Evolutionary conservation across 306 rosid species (phyloP).

Genomic region (Cucurbita maxima): DNA sequence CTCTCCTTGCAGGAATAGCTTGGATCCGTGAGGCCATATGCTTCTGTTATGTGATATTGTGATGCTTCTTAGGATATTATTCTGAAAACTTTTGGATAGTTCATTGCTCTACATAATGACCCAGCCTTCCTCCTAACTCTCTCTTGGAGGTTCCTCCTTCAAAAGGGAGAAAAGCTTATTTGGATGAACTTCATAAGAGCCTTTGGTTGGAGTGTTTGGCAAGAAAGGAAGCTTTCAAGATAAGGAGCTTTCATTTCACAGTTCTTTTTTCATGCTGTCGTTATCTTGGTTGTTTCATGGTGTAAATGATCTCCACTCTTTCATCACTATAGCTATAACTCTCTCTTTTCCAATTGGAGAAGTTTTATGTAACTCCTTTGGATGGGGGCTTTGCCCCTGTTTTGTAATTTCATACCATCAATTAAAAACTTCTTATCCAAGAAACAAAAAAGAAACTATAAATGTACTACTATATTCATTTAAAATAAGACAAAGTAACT

Average conservation of each 20-base stretch:
- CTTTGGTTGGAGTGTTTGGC: not conserved
- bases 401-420: not conserved
- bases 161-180: not conserved
- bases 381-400: not conserved
- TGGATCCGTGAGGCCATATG: not conserved
- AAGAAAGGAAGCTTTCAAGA: not conserved
- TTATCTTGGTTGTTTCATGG: not conserved
- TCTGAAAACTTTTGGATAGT: not conserved
- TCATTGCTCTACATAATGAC: not conserved
- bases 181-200: not conserved
- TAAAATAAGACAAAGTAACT: constrained; percentile 10
- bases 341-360: not conserved
- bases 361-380: not conserved
- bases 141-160: not conserved
- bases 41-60: not conserved
- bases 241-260: not conserved
- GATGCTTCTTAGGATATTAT: not conserved
- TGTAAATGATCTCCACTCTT: not conserved
- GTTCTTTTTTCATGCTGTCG: too few species aligned
- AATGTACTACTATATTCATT: not conserved
- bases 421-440: too few species aligned
- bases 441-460: not conserved
- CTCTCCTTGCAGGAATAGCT: not conserved
- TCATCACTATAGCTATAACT: not conserved
- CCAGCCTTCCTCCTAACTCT: not conserved